Evolutionary conservation across 2,329 filamentous ascomycete species (phyloP), one percentile per base, ranked within the genome.

Genomic region (Fusarium guadeloupense): DNA sequence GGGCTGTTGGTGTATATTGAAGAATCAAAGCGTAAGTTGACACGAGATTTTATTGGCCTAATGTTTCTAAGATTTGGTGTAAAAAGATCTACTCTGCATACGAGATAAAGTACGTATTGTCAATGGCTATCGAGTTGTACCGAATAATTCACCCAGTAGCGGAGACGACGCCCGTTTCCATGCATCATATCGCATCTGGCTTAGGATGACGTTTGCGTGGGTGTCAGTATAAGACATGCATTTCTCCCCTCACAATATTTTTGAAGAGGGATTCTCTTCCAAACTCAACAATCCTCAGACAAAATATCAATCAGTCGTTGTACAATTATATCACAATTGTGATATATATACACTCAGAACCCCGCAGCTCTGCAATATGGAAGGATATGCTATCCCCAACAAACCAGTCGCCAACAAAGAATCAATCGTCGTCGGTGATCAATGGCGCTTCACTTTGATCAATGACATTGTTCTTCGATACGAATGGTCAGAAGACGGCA

Each of bases 401-500:
- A 65, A 68, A 9, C 63, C 67, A 4, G 20, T 67, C 14, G 63
- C 67, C 12, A 42, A 62, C 13, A 40, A 50, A 13, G 49, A 54
- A 21, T 59, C 67, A 4, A 38, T 60, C 5, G 67, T 69, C 5
- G n/a, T 49, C 4, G 67, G 67, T 2, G 23, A 30, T 2, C 67
- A 81, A 41, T 88, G 84, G 71, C 83, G 86, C 48, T 88, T 89
- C 69, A 87, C 83, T 9, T 62, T 89, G 40, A 76, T 89, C 41
- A 81, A 79, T 9, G 80, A 86, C 44, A 76, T 81, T 3, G 75
- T 88, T 3, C 61, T 89, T 23, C 83, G 86, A 26, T 87, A 84
- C 59, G 86, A 89, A 73, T 89, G 84, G 84, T 80, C 85, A 1
- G 75, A 78, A 10, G 85, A 89, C 59, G 80, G 81, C 42, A 67